Evolutionary conservation across 495 filamentous ascomycete species (phyloP).

Genomic region (Cenococcum geophilum): DNA sequence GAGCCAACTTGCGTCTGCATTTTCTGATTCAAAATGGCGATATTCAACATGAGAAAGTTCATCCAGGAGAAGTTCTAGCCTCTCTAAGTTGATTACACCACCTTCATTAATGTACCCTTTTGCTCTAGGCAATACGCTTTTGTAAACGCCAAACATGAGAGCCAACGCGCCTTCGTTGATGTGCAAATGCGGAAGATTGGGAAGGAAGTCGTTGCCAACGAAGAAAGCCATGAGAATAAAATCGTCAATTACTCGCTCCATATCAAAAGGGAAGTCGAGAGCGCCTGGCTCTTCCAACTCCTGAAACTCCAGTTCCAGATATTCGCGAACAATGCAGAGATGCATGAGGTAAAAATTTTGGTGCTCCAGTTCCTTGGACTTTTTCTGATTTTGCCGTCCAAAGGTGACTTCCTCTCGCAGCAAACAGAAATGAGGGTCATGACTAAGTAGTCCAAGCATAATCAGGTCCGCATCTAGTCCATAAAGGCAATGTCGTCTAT

Average conservation of each 20-base stretch:
- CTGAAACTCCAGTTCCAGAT: constrained; percentile 94
- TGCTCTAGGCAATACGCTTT: constrained; percentile 76
- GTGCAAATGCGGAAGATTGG: constrained; percentile 90
- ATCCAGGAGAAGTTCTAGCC: constrained; percentile 71
- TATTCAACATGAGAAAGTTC: constrained; percentile 81
- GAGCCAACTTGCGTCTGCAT: constrained; percentile 84
- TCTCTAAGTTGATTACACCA: constrained; percentile 79
- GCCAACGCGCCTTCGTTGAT: constrained; percentile 97
- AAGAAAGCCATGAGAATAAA: constrained; percentile 99
- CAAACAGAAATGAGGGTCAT: constrained; percentile 97
- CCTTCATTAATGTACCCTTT: constrained; percentile 96
- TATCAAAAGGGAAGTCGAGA: constrained; percentile 76
- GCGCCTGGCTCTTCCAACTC: constrained; percentile 73
- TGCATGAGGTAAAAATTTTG: constrained; percentile 99
- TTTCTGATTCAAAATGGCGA: constrained; percentile 84
- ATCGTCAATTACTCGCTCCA: constrained; percentile 97
- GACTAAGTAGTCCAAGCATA: constrained; percentile 94
- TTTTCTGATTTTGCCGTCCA: constrained; percentile 74
- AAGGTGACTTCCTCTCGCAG: constrained; percentile 97
- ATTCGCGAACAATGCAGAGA: constrained; percentile 94
- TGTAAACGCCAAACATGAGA: constrained; percentile 97
- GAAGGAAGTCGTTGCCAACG: constrained; percentile 98
- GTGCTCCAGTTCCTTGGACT: constrained; percentile 93
- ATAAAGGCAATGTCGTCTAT: constrained; percentile 94
- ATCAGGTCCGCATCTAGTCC: constrained; percentile 97